A percentile compares a stretch with the other conserved stretches of the same genome.
Evolutionary conservation across 306 rosid genomes (phyloP).

Genomic region (Styphnolobium japonicum): DNA sequence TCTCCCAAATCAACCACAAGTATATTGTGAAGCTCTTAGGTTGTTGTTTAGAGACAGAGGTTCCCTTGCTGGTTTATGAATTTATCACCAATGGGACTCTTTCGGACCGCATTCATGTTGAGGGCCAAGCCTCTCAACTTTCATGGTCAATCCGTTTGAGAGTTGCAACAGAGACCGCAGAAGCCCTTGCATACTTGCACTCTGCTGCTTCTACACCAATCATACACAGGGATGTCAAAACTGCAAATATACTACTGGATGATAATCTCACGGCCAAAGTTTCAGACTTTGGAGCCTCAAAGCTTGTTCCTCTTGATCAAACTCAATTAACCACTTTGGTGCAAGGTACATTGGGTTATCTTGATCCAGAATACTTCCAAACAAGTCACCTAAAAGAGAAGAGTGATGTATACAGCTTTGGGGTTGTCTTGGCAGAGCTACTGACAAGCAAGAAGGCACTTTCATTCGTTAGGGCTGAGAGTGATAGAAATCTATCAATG

Average conservation of each 20-base stretch:
- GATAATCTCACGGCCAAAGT: background rate
- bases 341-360: constrained; percentile 28
- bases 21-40: constrained; percentile 35
- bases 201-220: constrained; percentile 19
- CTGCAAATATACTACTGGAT: background rate
- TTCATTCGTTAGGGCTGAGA: background rate
- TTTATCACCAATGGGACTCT: constrained; percentile 27
- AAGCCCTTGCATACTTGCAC: constrained; percentile 30
- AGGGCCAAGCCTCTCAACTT: background rate
- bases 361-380: constrained; percentile 21
- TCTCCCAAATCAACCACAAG: constrained; percentile 26
- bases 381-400: constrained; percentile 28
- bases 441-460: background rate
- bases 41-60: constrained; percentile 40
- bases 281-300: background rate
- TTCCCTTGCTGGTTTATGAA: constrained; percentile 39
- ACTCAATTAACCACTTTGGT: constrained; percentile 23
- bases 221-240: background rate
- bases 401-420: constrained; percentile 9
- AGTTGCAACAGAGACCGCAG: constrained; percentile 25
- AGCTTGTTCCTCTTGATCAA: constrained; percentile 8
- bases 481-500: background rate
- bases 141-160: constrained; percentile 21
- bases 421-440: background rate
- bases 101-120: background rate